Base-by-base conservation (phyloP, 2,329 filamentous ascomycete genomes). In the Lachnellula occidentalis region DNA sequence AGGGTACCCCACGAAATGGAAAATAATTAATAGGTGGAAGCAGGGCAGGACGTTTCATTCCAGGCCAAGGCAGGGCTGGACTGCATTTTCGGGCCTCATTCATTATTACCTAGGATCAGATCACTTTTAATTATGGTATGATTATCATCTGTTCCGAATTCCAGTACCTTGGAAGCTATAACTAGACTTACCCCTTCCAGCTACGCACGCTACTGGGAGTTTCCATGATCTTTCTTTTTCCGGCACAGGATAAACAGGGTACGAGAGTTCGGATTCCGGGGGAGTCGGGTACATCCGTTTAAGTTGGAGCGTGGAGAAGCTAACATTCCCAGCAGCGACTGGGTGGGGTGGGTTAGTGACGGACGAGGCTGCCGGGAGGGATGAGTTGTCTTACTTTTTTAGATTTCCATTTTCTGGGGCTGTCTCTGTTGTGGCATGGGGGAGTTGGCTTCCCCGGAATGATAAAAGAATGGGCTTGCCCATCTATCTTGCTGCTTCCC, bases 341-440 rank as follows among this genome's bases (percentile, higher is more conserved):
- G 48, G 59, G 50, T 55, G 56, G 54, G 54, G 52, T 27, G 24
- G 7, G 8, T 27, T 6, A 27, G 52, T 54, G 47, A 36, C 45
- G 34, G 50, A 53, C 56, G 57, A 54, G 56, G 55, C 56, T 54
- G 51, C 24, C 55, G 57, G 59, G 58, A 58, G 60, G 60, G 56
- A 62, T 62, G 60, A 55, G 53, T 36, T 64, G 60, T 62, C 60
- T 61, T 58, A 54, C 50, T 58, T 51, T 53, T 50, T 49, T 51
- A n/a, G 59, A 24, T 42, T 17, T 39, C 17, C 6, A 27, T 27
- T 27, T 27, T 27, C 24, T 27, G 24, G 24, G 24, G 24, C 24
- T 27, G 24, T 8, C 24, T 27, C 24, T 24, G 31, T 45, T 49
- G 39, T 42, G 51, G 37, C 42, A 53, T 31, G 51, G 24, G 27